These are phyloP conservation scores for Linderniella brevidens DNA, from an alignment of 257 asterid species.

Conservation along the genomic window DNA sequence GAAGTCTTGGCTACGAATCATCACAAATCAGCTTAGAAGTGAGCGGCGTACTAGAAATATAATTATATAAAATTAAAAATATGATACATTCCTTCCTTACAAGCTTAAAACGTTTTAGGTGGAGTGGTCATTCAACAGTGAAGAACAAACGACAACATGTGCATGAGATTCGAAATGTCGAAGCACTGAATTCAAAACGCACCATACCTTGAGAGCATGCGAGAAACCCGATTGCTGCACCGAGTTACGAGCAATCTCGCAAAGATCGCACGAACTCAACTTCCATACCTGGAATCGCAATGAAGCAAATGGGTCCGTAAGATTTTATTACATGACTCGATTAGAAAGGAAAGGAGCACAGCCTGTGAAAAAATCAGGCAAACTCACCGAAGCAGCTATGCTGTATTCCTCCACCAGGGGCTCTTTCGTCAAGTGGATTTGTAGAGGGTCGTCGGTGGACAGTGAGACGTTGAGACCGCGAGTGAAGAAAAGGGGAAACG, in stretches of 20 bases:
- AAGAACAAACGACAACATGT: not conserved
- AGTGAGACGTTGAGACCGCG: constrained; percentile 95
- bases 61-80: not conserved
- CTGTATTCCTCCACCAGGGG: constrained; percentile 97
- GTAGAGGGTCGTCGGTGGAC: constrained; percentile 94
- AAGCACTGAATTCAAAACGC: constrained; percentile 1
- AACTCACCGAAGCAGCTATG: constrained; percentile 93
- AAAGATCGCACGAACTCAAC: constrained; percentile 79
- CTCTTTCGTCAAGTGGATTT: constrained; percentile 94
- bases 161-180: not conserved
- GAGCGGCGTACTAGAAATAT: not conserved
- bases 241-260: constrained; percentile 97
- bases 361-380: constrained; percentile 3
- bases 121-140: not conserved
- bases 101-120: not conserved
- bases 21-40: not conserved
- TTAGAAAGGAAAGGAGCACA: constrained; percentile 1
- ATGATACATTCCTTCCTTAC: not conserved
- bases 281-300: constrained; percentile 65
- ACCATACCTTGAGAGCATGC: constrained; percentile 66
- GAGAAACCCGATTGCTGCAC: constrained; percentile 95
- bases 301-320: constrained; percentile 1
- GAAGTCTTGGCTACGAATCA: no score
- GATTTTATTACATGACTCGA: not conserved
- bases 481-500: constrained; percentile 75